Base-by-base conservation (phyloP, 2,329 filamentous ascomycete species). In the Exophiala sp. region DNA sequence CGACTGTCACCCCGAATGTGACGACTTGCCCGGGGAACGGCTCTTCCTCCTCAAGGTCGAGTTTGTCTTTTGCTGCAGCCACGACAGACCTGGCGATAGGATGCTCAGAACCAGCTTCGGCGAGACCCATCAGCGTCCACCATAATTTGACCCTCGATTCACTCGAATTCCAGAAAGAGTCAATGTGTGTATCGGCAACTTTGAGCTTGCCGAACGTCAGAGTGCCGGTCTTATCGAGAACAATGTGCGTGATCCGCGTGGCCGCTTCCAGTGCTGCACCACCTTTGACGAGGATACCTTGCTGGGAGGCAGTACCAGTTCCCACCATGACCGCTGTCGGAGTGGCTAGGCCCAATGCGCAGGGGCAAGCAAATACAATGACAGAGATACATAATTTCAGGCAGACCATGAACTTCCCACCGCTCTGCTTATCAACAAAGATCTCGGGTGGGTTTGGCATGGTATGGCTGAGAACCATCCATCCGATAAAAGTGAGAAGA, bases 241-340 rank as follows among this genome's bases (percentile, higher is more conserved):
- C 86, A 16, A 97, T 80, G 60, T 95, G 86, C 1, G 84, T 94
- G 58, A 97, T 80, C 67, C 88, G 91, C 7, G 89, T 97, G 0
- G 89, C 86, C 3, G 81, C 88, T 71, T 98, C 91, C 2, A 98
- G 74, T 23, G 90, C 89, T 34, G 88, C 90, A 48, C 93, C 93
- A 47, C 93, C 91, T 70, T 98, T 98, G 66, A 97, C 89, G n/a
- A 98, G 75, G 60, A 98, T 98, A 19, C 93, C 93, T 60, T 95
- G 85, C 68, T 96, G 87, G 2, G 93, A 93, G 43, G 93, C 93
- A 24, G 96, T 83, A 52, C 93, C 93, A n/a, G 93, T 97, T 37
- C 93, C 93, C 23, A 98, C 93, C 93, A 98, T 97, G 65, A 98
- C 90, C 2, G 93, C 93, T 0, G 93, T 98, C 2, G 93, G 93